Evolutionary conservation across 1,284 basidiomycete species (phyloP).

Genomic region (Ganoderma boninense): DNA sequence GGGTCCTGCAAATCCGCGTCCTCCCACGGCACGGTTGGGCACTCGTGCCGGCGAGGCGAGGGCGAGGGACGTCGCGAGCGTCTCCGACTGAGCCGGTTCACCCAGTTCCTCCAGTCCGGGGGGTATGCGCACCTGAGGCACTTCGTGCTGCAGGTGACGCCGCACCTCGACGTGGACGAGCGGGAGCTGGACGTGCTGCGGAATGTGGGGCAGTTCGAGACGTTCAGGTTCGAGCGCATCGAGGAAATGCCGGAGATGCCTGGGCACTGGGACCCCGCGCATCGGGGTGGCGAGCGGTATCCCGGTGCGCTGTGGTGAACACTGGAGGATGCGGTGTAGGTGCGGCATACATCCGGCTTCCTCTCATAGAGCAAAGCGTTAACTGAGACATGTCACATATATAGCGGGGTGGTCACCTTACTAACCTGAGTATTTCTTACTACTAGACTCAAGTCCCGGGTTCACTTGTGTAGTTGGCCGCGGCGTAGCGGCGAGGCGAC

Average conservation of each 20-base stretch:
- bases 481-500: no score
- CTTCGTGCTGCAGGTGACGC: conserved; percentile 10
- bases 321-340: not conserved
- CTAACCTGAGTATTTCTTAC: no score
- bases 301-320: conserved; percentile 1
- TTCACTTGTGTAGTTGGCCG: no score
- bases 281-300: not conserved
- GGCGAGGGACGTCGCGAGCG: not conserved
- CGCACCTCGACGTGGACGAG: conserved; percentile 4
- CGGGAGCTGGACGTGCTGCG: not conserved
- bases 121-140: conserved; percentile 6
- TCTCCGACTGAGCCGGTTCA: not conserved
- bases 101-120: not conserved
- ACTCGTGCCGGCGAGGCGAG: not conserved
- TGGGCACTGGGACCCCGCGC: not conserved
- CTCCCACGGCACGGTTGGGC: not conserved
- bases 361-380: no score
- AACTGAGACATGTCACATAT: no score
- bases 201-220: not conserved
- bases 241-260: not conserved
- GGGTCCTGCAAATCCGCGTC: not conserved
- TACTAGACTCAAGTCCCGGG: no score
- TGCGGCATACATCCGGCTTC: not conserved
- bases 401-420: no score
- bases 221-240: conserved; percentile 8